Evolutionary conservation across 1,139 yeast species (phyloP).

Genomic region (Blastobotrys ciferrii): DNA sequence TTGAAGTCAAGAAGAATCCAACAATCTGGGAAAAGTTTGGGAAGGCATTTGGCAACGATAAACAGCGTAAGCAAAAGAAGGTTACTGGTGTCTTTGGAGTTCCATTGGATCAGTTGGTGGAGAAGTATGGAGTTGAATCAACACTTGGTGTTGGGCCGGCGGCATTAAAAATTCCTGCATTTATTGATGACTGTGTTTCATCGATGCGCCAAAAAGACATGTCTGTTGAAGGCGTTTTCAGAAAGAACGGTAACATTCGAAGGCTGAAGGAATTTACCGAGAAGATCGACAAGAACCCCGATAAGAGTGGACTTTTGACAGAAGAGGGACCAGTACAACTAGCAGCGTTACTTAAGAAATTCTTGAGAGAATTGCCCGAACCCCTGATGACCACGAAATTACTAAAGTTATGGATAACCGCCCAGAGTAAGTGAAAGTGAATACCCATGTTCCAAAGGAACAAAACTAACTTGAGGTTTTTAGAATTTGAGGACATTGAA

Average conservation of each 20-base stretch:
- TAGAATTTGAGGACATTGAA: constrained; percentile 42
- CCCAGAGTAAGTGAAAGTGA: constrained; percentile 49
- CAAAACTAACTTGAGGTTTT: not conserved
- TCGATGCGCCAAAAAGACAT: constrained; percentile 89
- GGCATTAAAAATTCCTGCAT: constrained; percentile 70
- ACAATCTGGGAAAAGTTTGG: constrained; percentile 72
- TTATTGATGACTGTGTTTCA: constrained; percentile 80
- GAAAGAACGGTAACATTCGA: constrained; percentile 94
- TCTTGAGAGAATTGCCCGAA: constrained; percentile 87
- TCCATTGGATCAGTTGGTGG: constrained; percentile 67
- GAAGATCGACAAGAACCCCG: constrained; percentile 71
- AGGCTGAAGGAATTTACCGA: constrained; percentile 73
- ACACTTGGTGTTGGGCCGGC: constrained; percentile 85
- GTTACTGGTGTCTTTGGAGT: constrained; percentile 67
- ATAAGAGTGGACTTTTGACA: constrained; percentile 66
- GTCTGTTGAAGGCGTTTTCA: constrained; percentile 95
- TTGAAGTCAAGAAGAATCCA: constrained; percentile 54
- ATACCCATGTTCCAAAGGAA: constrained; percentile 25
- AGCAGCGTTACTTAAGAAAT: constrained; percentile 90
- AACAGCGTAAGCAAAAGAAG: constrained; percentile 37
- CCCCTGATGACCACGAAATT: constrained; percentile 79
- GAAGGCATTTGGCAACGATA: constrained; percentile 39
- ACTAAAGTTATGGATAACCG: constrained; percentile 76
- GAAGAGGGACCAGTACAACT: constrained; percentile 86
- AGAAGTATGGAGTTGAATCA: constrained; percentile 79